These are phyloP conservation scores for Mycena sp. DNA, from an alignment of 1,284 basidiomycete species.

Conservation along the genomic window DNA sequence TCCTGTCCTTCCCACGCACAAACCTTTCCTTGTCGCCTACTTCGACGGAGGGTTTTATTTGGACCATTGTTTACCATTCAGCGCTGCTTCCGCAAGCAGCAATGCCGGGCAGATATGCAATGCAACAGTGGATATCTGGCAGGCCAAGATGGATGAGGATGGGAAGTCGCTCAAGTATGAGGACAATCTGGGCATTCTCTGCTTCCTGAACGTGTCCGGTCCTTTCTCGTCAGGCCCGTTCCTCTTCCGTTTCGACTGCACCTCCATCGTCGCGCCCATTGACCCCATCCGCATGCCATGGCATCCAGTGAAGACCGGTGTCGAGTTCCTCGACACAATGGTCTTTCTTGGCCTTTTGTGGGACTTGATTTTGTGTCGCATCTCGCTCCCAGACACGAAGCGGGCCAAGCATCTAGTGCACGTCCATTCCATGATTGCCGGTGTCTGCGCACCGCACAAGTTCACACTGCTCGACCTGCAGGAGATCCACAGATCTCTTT, in stretches of 20 bases:
- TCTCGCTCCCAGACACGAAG: slow-evolving; percentile 26
- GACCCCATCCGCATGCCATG: slow-evolving; percentile 8
- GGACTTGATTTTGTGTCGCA: slow-evolving; percentile 12
- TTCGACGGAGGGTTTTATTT: slow-evolving; percentile 7
- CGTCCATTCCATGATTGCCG: background rate
- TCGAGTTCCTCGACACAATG: background rate
- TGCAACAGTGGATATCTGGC: slow-evolving; percentile 33
- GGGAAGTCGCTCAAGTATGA: slow-evolving; percentile 34
- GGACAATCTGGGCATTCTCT: slow-evolving; percentile 33
- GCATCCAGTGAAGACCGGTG: slow-evolving; percentile 21
- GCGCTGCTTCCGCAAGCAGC: slow-evolving; percentile 31
- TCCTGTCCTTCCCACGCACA: slow-evolving; percentile 35
- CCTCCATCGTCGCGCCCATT: background rate
- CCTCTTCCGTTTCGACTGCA: slow-evolving; percentile 5
- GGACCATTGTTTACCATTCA: slow-evolving; percentile 33
- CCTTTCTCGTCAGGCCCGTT: background rate
- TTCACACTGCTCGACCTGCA: no score
- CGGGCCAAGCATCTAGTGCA: slow-evolving; percentile 26
- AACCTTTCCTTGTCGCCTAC: slow-evolving; percentile 31
- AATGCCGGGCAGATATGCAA: slow-evolving; percentile 36
- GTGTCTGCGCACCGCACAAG: background rate
- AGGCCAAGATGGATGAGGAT: background rate
- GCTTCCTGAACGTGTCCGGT: background rate
- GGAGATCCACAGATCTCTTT: slow-evolving; percentile 22
- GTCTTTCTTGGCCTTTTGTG: slow-evolving; percentile 27